Evolutionary conservation across 2,329 filamentous ascomycete species (phyloP).

Genomic region (Fusarium secorum): DNA sequence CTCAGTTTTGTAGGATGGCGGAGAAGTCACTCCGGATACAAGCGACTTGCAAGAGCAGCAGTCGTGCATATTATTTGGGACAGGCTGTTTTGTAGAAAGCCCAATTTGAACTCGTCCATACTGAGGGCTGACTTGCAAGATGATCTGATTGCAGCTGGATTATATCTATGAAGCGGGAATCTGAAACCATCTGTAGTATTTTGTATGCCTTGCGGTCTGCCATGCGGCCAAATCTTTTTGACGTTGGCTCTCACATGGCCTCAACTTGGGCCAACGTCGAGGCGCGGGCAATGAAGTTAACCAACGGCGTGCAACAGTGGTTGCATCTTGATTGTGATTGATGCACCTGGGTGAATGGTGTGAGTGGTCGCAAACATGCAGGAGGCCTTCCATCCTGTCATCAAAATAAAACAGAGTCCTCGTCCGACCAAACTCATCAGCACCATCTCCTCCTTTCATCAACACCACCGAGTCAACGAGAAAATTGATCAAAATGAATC

Average conservation of each 20-base stretch:
- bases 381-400: not conserved
- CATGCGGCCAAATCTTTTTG: rapidly evolving
- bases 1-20: rapidly evolving
- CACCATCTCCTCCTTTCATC: not conserved
- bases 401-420: not conserved
- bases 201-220: not conserved
- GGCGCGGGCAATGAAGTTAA: not conserved
- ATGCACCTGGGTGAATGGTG: rapidly evolving
- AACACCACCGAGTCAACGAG: rapidly evolving
- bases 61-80: rapidly evolving
- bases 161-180: rapidly evolving
- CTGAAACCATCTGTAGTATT: rapidly evolving
- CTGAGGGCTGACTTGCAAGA: rapidly evolving
- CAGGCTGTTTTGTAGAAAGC: too few relatives aligned
- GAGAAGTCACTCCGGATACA: not conserved
- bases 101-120: not conserved
- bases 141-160: rapidly evolving
- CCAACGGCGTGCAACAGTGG: not conserved
- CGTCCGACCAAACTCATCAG: too few relatives aligned
- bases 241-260: not conserved
- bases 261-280: not conserved
- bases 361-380: not conserved
- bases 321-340: rapidly evolving
- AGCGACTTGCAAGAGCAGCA: not conserved
- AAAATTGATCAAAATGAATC: not conserved